Base-by-base conservation (phyloP, 1,284 basidiomycete species). In the Ganoderma sinense region DNA sequence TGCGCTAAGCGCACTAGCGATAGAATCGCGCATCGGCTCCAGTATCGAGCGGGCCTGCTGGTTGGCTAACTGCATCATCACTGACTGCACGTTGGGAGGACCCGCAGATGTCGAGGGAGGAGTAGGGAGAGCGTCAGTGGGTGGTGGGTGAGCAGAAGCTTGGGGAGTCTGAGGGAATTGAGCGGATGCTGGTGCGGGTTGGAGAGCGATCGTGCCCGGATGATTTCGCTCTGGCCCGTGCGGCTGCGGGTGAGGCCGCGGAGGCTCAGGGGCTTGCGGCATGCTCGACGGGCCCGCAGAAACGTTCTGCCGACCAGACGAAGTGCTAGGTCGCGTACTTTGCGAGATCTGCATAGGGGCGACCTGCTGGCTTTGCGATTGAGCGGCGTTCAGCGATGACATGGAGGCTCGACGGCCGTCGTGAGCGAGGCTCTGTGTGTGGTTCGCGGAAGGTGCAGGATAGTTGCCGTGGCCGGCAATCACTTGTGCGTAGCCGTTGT, bases 11-110 rank as follows among this genome's bases (percentile, higher is more conserved):
- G 65, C n/a, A 10, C 69, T 60, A 16, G 58, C 45, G 33, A 71
- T 16, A 20, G 33, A 8, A 33, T 58, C 5, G 20, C 66, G 69
- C 48, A 68, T 56, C 26, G 68, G 68, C 26, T 66, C 62, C 20
- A 73, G 60, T 2, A 63, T 26, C 23, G 51, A 31, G 31, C 36
- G 59, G 2, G 59, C 58, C 11, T 39, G 53, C 7, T 45, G 13
- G 13, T 59, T 36, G 6, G 63, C 48, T 20, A 51, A 13, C 16
- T 59, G 29, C 33, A 20, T 8, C 5, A 59, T 33, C 58, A 39
- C 23, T 23, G n/a, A 14, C 13, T n/a, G 18, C 10, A 23, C 23
- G 36, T 59, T 59, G n/a, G 33, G 11, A 10, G 58, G 36, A n/a
- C 58, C 58, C 1, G 48, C 41, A 20, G 59, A 33, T n/a, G 59